Conservation (phyloP, 1,139 yeast species). For the Taphrina confusa region DNA sequence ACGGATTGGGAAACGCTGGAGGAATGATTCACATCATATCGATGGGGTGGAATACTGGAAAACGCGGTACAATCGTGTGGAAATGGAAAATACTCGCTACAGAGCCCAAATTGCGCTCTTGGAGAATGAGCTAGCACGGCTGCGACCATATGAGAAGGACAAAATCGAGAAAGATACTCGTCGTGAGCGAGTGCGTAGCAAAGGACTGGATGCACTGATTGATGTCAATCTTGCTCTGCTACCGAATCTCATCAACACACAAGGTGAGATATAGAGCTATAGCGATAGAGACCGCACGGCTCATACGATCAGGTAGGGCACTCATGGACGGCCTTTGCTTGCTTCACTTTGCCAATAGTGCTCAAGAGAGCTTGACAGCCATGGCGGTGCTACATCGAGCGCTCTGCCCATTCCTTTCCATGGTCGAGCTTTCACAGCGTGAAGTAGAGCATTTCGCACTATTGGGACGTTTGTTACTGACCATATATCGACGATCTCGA, state of each 20-base stretch:
- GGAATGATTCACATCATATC: neutral
- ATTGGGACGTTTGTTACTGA: neutral
- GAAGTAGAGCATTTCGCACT: neutral
- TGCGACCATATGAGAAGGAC: neutral
- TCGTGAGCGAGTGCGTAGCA: constrained; percentile 10
- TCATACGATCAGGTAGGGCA: neutral
- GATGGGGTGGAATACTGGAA: constrained; percentile 16
- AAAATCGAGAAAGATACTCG: neutral
- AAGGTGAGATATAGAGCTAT: neutral
- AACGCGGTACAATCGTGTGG: neutral
- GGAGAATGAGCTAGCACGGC: neutral
- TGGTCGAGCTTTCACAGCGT: neutral
- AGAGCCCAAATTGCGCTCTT: neutral
- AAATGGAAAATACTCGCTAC: neutral
- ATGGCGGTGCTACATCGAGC: neutral
- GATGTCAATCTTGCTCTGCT: neutral
- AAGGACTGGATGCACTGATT: neutral
- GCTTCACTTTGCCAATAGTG: neutral
- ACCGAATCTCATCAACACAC: neutral
- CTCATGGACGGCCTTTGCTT: neutral
- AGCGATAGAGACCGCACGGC: no score
- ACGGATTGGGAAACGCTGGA: neutral
- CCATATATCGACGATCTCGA: neutral
- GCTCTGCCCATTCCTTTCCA: neutral
- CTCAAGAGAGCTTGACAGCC: neutral